Percentiles rank a stretch among this genome's conserved stretches.
Evolutionary conservation across 2,329 filamentous ascomycete genomes (phyloP).

Genomic region (Fusarium mangiferae): DNA sequence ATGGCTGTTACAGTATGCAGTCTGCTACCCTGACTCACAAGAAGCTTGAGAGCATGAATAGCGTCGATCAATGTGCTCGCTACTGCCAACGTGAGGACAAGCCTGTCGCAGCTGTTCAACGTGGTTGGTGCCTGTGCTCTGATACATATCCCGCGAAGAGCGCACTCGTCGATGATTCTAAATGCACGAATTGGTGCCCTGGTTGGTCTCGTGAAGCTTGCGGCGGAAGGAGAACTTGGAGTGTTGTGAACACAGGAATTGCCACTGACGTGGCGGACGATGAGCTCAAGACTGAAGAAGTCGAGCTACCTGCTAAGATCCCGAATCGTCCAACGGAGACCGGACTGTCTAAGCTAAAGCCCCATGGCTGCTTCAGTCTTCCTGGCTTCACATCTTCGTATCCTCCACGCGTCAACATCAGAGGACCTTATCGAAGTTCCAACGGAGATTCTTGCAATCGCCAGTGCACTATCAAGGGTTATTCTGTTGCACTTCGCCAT

Average conservation of each 20-base stretch:
- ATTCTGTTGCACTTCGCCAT: neutral
- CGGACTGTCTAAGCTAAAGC: neutral
- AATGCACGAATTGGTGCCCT: neutral
- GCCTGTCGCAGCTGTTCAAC: neutral
- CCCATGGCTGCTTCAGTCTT: neutral
- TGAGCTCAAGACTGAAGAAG: too few species aligned
- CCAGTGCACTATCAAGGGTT: neutral
- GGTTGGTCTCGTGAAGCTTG: neutral
- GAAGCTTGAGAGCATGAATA: neutral
- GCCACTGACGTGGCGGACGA: neutral
- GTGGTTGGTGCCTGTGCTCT: neutral
- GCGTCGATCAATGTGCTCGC: neutral
- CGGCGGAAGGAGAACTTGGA: neutral
- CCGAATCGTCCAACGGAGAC: rapidly evolving
- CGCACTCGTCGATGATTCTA: neutral
- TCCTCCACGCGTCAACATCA: neutral
- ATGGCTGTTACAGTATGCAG: constrained; percentile 1
- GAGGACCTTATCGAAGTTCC: neutral
- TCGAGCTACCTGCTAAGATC: neutral
- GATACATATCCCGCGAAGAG: neutral
- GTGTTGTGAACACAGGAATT: neutral
- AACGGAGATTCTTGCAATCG: neutral
- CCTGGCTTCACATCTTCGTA: neutral
- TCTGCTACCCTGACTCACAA: neutral
- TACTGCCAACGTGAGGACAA: neutral